These are phyloP conservation scores for Leishmania turanica DNA, from an alignment of 208 protist genomes.

Conservation along the genomic window DNA sequence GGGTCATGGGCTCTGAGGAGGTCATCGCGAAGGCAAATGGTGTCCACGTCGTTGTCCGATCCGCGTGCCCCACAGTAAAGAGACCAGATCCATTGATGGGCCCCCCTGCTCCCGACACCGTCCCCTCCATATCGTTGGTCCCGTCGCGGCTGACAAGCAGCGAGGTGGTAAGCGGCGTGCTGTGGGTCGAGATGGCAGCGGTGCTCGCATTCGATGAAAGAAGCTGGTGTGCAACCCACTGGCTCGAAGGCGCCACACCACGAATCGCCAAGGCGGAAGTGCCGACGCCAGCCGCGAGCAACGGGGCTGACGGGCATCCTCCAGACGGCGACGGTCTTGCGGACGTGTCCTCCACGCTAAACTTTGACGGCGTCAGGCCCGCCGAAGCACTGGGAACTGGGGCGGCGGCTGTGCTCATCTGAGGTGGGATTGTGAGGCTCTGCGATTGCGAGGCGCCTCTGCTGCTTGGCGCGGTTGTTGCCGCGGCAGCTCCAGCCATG, in stretches of 20 bases:
- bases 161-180: constrained; percentile 27
- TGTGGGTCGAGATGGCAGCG: constrained; percentile 24
- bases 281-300: not conserved
- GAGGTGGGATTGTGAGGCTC: constrained; percentile 15
- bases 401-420: not conserved
- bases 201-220: constrained; percentile 37
- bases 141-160: constrained; percentile 25
- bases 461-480: constrained; percentile 10
- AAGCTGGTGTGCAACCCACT: constrained; percentile 20
- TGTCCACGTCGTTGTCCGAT: constrained; percentile 24
- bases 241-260: not conserved
- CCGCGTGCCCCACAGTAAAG: constrained; percentile 2
- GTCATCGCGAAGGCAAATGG: constrained; percentile 24
- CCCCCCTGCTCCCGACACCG: not conserved
- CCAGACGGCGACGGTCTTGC: constrained; percentile 1
- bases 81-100: not conserved
- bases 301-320: not conserved
- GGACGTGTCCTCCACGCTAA: constrained; percentile 32
- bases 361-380: constrained; percentile 21
- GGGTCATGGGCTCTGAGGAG: constrained; percentile 14
- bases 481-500: not conserved
- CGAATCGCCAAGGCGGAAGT: not conserved
- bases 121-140: constrained; percentile 9
- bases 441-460: constrained; percentile 17
- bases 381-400: not conserved